Conservation (phyloP, 305 asterid genomes). For the Solanum hybrid region DNA sequence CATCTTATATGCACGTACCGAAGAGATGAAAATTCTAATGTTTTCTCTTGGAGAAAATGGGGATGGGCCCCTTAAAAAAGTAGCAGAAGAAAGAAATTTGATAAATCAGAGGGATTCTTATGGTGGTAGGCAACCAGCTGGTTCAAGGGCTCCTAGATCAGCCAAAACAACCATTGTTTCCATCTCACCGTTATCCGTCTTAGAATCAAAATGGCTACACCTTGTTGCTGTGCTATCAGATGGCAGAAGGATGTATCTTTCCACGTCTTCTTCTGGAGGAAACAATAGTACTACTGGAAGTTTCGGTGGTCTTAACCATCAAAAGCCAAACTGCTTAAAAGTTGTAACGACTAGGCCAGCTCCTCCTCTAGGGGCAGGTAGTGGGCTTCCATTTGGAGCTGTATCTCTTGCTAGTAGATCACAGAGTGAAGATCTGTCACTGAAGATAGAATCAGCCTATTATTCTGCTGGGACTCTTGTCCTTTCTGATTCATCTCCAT, state of each 20-base stretch:
- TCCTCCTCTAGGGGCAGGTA: conserved; percentile 87
- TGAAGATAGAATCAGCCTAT: conserved; percentile 84
- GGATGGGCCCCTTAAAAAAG: conserved; percentile 84
- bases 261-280: conserved; percentile 81
- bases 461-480: conserved; percentile 75
- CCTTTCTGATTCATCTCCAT: conserved; percentile 89
- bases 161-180: conserved; percentile 68
- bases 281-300: conserved; percentile 57
- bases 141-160: conserved; percentile 55
- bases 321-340: conserved; percentile 80
- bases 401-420: conserved; percentile 81
- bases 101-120: conserved; percentile 75
- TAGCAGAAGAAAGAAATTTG: conserved; percentile 87
- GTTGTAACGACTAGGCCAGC: conserved; percentile 93
- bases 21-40: conserved; percentile 89
- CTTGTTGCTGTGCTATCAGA: conserved; percentile 89
- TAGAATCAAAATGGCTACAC: conserved; percentile 95
- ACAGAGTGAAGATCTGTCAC: conserved; percentile 72
- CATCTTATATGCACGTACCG: conserved; percentile 85
- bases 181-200: conserved; percentile 75
- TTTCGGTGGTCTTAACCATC: conserved; percentile 51
- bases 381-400: conserved; percentile 77
- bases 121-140: conserved; percentile 76
- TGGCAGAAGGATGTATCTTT: conserved; percentile 95
- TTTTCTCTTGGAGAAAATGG: conserved; percentile 82